Evolutionary conservation across 139 green algal species (phyloP), one percentile per base, ranked within the genome.

Genomic region (Coelastrella sp.): DNA sequence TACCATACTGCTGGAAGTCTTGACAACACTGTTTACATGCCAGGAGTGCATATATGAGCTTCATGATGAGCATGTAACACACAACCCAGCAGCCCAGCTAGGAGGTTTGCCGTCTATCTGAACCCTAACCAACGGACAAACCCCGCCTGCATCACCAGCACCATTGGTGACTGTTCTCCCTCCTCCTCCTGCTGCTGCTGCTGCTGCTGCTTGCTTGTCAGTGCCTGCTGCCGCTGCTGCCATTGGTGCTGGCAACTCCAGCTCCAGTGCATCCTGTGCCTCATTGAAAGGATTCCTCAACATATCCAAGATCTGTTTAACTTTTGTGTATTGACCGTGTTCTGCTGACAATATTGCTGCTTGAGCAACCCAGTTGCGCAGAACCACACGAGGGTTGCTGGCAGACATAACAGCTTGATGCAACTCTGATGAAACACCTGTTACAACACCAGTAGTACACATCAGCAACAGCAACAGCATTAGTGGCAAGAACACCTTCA

Each of bases 311-410:
- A 94, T 76, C 17, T 81, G 60, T 41, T 37, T 43, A 0, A 45
- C 34, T 48, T n/a, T 23, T 23, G 21, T 69, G 67, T 78, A 91
- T 72, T 92, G 83, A 19, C 90, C 92, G 6, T 51, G 38, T 79
- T 93, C 89, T 15, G 92, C 92, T 34, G 53, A 41, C 27, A 86
- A 60, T n/a, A 94, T 94, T 0, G 92, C 92, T 27, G 69, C 35
- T 77, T 94, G 90, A 9, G 86, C 87, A 8, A 94, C 74, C 89
- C 88, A 92, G 79, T 95, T 94, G 67, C 89, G 89, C 15, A 94
- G 86, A 63, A 95, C 90, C 62, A 91, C 82, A n/a, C 88, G 86
- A 0, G 92, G 91, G 82, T 94, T 95, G 57, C 71, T 90, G 5
- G 35, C 67, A 45, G 90, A 83, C 92, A 93, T 93, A 48, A 85